phyloP scores from a whole-genome alignment of 495 filamentous ascomycete species.

The Thermothielavioides terrestris region DNA sequence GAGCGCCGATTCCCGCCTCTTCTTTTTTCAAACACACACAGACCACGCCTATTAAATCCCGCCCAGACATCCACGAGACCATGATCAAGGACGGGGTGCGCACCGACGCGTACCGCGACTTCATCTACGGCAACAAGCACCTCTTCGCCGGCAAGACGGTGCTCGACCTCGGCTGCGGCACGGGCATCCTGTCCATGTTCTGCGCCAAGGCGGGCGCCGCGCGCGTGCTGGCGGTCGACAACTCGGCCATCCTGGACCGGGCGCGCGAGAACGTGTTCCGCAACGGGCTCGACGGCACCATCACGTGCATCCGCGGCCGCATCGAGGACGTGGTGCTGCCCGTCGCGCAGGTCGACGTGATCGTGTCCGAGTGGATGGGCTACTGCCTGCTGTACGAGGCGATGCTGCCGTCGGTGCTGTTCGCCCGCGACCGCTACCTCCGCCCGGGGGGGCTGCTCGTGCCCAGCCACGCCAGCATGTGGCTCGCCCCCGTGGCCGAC shows the following conservation, averaged over 20 bases:
- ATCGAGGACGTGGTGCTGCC: slow-evolving; percentile 93
- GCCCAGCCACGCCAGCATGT: slow-evolving; percentile 83
- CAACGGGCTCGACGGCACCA: slow-evolving; percentile 74
- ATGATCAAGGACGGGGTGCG: slow-evolving; percentile 96
- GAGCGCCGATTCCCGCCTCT: too few species aligned
- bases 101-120: slow-evolving; percentile 90
- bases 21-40: not conserved
- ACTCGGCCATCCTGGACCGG: slow-evolving; percentile 94
- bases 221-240: slow-evolving; percentile 93
- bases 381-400: slow-evolving; percentile 98
- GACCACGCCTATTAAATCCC: not conserved
- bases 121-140: slow-evolving; percentile 94
- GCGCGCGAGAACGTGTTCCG: slow-evolving; percentile 80
- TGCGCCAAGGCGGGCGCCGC: slow-evolving; percentile 88
- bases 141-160: slow-evolving; percentile 97
- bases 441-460: slow-evolving; percentile 77
- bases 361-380: slow-evolving; percentile 99
- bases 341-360: slow-evolving; percentile 89
- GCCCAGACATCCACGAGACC: slow-evolving; percentile 72
- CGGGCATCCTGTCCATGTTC: slow-evolving; percentile 76
- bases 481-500: slow-evolving; percentile 80
- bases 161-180: slow-evolving; percentile 96
- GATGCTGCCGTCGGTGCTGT: slow-evolving; percentile 95
- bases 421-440: slow-evolving; percentile 87
- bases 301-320: slow-evolving; percentile 87